Percentiles rank a stretch among this genome's conserved stretches.
phyloP scores from a whole-genome alignment of 768 basidiomycete genomes.

The Mycena vitilis region DNA sequence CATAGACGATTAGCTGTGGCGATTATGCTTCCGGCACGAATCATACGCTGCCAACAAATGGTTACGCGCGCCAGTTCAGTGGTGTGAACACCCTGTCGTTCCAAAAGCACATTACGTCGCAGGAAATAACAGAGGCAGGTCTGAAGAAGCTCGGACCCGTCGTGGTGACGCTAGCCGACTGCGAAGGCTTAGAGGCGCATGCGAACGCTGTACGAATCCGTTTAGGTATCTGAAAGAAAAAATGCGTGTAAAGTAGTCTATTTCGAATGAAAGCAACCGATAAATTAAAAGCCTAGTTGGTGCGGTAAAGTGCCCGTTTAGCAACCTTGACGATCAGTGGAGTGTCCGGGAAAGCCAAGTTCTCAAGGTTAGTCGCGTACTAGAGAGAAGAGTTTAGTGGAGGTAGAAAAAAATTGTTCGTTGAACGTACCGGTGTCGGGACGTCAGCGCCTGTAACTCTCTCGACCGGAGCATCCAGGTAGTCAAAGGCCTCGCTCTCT shows the following conservation, averaged over 20 bases:
- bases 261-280: slow-evolving; percentile 25
- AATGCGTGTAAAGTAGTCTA: slow-evolving; percentile 35
- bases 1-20: slow-evolving; percentile 75
- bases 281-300: slow-evolving; percentile 64
- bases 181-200: slow-evolving; percentile 95
- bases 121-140: slow-evolving; percentile 87
- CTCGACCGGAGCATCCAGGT: slow-evolving; percentile 98
- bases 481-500: slow-evolving; percentile 98
- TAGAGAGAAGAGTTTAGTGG: slow-evolving; percentile 44
- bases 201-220: slow-evolving; percentile 96
- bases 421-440: slow-evolving; percentile 86
- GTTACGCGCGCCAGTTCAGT: slow-evolving; percentile 97
- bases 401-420: slow-evolving; percentile 7
- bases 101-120: slow-evolving; percentile 99
- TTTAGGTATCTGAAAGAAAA: slow-evolving; percentile 48
- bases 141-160: slow-evolving; percentile 84
- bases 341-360: slow-evolving; percentile 93
- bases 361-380: slow-evolving; percentile 93
- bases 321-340: slow-evolving; percentile 93
- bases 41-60: slow-evolving; percentile 96
- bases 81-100: slow-evolving; percentile 97
- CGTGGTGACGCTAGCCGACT: slow-evolving; percentile 91
- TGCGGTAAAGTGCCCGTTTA: slow-evolving; percentile 91
- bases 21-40: slow-evolving; percentile 99
- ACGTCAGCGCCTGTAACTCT: slow-evolving; percentile 97